These are phyloP conservation scores for Boletus insuetus DNA, from an alignment of 768 basidiomycete species.

Conservation along the genomic window DNA sequence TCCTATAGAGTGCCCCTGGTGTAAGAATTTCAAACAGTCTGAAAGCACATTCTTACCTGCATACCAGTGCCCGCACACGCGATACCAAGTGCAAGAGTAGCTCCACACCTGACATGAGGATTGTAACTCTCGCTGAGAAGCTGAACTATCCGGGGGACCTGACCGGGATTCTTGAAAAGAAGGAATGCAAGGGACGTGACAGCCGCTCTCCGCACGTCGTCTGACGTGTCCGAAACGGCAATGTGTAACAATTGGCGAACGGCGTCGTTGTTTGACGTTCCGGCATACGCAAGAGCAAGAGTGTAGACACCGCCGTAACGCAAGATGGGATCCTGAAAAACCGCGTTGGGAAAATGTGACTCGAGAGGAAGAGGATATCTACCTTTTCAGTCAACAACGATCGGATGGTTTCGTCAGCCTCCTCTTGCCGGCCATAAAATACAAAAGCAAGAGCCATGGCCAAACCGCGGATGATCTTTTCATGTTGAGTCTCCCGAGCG, in stretches of 20 bases:
- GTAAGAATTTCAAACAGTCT: background rate
- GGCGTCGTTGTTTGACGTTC: constrained; percentile 92
- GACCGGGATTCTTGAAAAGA: constrained; percentile 93
- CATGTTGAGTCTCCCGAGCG: constrained; percentile 96
- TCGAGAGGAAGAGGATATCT: constrained; percentile 3
- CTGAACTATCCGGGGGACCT: constrained; percentile 96
- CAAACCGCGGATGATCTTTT: constrained; percentile 97
- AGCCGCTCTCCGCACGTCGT: constrained; percentile 95
- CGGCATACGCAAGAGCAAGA: constrained; percentile 93
- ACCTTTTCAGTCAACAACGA: constrained; percentile 85
- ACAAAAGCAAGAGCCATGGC: constrained; percentile 92
- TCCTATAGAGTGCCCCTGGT: constrained; percentile 48
- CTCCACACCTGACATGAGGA: constrained; percentile 96
- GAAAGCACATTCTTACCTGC: constrained; percentile 51
- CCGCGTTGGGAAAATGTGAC: background rate
- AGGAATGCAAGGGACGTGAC: constrained; percentile 95
- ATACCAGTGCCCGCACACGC: constrained; percentile 97
- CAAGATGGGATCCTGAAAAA: constrained; percentile 83
- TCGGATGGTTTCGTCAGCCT: constrained; percentile 83
- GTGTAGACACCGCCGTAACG: constrained; percentile 98
- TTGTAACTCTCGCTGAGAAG: constrained; percentile 98
- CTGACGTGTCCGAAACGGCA: constrained; percentile 96
- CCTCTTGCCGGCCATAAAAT: constrained; percentile 89
- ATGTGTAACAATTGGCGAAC: constrained; percentile 90
- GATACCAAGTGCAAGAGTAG: constrained; percentile 93